Evolutionary conservation across 2,329 filamentous ascomycete genomes (phyloP).

Genomic region (Fusarium robinianum): DNA sequence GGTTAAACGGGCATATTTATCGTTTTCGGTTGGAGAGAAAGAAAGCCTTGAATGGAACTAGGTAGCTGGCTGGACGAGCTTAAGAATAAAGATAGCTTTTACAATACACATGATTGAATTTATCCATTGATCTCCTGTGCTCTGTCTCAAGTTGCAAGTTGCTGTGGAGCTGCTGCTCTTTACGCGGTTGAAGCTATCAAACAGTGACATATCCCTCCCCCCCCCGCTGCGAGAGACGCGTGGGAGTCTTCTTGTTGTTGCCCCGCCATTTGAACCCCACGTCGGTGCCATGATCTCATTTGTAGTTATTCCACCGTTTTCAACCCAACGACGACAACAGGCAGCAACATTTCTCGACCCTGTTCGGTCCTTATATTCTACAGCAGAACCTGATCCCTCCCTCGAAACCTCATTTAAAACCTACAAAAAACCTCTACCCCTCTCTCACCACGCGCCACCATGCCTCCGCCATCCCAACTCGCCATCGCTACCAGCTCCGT

Average conservation of each 20-base stretch:
- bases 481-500: conserved; percentile 80
- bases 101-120: no score
- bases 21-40: conserved; percentile 22
- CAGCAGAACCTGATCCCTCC: no score
- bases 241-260: conserved; percentile 15
- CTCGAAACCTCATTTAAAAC: background rate
- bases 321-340: conserved; percentile 24
- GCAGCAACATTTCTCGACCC: conserved; percentile 21
- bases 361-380: no score
- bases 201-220: no score
- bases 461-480: conserved; percentile 78
- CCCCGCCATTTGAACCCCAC: conserved; percentile 37
- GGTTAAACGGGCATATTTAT: conserved; percentile 17
- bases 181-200: no score
- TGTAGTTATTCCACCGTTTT: conserved; percentile 21
- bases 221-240: conserved; percentile 8
- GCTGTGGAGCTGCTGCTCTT: no score
- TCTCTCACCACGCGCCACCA: conserved; percentile 44
- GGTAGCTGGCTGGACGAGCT: background rate
- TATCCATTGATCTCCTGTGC: no score
- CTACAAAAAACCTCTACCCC: background rate
- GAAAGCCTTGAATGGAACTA: conserved; percentile 2
- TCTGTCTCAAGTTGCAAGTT: background rate
- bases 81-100: no score
- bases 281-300: conserved; percentile 38